Percentiles rank a stretch among this genome's conserved stretches.
These are phyloP conservation scores for Metarhizium robertsii DNA, from an alignment of 2,329 filamentous ascomycete species.

Conservation along the genomic window DNA sequence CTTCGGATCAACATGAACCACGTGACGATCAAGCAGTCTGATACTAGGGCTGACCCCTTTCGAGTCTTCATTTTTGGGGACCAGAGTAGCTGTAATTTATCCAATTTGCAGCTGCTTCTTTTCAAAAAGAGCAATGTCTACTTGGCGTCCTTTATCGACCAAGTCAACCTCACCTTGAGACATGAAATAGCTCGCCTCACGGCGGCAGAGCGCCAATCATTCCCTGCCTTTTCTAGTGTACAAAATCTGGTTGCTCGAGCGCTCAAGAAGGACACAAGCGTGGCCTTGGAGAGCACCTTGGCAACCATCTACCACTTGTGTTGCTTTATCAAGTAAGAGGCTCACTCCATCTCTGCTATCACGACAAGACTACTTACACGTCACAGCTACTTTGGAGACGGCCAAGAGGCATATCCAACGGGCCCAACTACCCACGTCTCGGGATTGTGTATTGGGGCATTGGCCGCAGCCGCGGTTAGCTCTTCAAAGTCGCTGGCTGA, in stretches of 20 bases:
- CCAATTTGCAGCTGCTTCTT: neutral
- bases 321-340: slow-evolving; percentile 1
- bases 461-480: slow-evolving; percentile 6
- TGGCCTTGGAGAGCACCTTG: slow-evolving; percentile 4
- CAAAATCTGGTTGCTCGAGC: slow-evolving; percentile 5
- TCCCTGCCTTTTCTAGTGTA: slow-evolving; percentile 4
- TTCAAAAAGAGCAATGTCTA: neutral
- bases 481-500: slow-evolving; percentile 4
- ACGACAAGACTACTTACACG: neutral
- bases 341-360: neutral
- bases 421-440: neutral
- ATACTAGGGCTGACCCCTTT: neutral
- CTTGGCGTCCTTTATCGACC: slow-evolving; percentile 4
- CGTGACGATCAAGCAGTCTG: neutral
- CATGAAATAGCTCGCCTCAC: slow-evolving; percentile 2
- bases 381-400: slow-evolving; percentile 4
- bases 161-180: slow-evolving; percentile 1
- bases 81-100: neutral
- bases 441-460: slow-evolving; percentile 5
- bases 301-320: slow-evolving; percentile 5
- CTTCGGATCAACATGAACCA: neutral
- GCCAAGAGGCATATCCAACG: slow-evolving; percentile 1
- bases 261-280: neutral
- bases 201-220: slow-evolving; percentile 1
- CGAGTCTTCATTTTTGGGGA: neutral